Conservation (phyloP, 1,139 yeast species). For the Lodderomyces jiufengensis region DNA sequence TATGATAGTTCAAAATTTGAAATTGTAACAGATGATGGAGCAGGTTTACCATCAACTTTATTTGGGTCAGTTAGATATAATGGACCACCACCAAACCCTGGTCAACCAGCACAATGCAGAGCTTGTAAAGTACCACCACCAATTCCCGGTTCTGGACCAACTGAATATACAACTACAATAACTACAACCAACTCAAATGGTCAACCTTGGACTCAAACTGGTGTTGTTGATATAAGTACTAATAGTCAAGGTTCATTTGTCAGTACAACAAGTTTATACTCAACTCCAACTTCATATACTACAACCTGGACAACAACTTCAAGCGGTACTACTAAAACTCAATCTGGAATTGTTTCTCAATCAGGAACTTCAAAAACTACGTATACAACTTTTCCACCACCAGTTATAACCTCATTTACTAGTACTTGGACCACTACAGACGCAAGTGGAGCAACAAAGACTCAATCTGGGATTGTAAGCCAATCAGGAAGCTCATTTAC, state of each 20-base stretch:
- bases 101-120: constrained; percentile 16
- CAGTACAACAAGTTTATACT: constrained; percentile 4
- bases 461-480: constrained; percentile 8
- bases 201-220: constrained; percentile 10
- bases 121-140: constrained; percentile 15
- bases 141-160: constrained; percentile 11
- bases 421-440: too few species aligned
- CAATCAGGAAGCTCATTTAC: constrained; percentile 5
- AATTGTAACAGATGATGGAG: constrained; percentile 17
- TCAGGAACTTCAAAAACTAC: constrained; percentile 4
- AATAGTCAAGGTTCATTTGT: constrained; percentile 12
- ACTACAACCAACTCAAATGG: constrained; percentile 20
- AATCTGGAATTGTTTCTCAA: constrained; percentile 9
- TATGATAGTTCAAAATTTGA: constrained; percentile 14
- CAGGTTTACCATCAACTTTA: constrained; percentile 12
- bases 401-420: too few species aligned
- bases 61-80: constrained; percentile 15
- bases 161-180: constrained; percentile 5
- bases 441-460: constrained; percentile 8
- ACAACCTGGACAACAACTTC: constrained; percentile 11
- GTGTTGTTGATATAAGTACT: constrained; percentile 12
- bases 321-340: constrained; percentile 15
- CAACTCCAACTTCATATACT: constrained; percentile 10
- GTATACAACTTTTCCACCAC: constrained; percentile 11
- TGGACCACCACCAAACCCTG: constrained; percentile 19